Base-by-base conservation (phyloP, 306 rosid species). In the Prinsepia uniflora region DNA sequence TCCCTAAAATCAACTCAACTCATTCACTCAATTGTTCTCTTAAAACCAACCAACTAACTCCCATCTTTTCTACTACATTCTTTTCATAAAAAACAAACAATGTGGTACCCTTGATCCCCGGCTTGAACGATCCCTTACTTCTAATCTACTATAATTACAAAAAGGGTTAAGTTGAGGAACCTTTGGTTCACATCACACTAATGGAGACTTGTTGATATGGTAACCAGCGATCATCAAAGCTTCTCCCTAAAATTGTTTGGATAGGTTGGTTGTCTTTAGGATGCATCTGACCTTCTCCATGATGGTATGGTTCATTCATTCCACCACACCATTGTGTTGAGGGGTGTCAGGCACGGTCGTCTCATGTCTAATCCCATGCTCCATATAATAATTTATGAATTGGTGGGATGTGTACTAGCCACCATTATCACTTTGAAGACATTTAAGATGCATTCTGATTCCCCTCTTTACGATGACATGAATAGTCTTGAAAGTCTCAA, bases 391-490 rank as follows among this genome's bases (percentile, higher is more conserved):
- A 13, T 57, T 10, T 14, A 4, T 5, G 19, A 74, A 75, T 7
- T 43, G 22, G 11, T 4, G 19, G 4, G 3, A 30, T 1, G 36
- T 30, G 3, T 30, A 34, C 6, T 66, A 7, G 2, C 36, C 36
- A 30, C 36, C 36, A 30, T 30, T 30, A 30, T 30, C 36, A 1
- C 36, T 30, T 30, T 18, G 8, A 0, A 71, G 36, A 7, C 72
- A 71, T 20, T 60, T 72, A 2, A 66, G 12, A 6, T 5, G 10
- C 43, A 18, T 42, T 1, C 65, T 3, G 20, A 17, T 72, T 41
- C 72, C 7, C 15, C 60, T 72, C 14, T 72, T 50, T 10, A 72
- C 61, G 15, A 8, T 18, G 55, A 13, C 63, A 11, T 68, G 55
- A 40, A 74, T 66, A 6, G 46, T 1, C 12, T 49, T 58, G 24